Conservation (phyloP, 139 green algal genomes). For the Closterium sp. region DNA sequence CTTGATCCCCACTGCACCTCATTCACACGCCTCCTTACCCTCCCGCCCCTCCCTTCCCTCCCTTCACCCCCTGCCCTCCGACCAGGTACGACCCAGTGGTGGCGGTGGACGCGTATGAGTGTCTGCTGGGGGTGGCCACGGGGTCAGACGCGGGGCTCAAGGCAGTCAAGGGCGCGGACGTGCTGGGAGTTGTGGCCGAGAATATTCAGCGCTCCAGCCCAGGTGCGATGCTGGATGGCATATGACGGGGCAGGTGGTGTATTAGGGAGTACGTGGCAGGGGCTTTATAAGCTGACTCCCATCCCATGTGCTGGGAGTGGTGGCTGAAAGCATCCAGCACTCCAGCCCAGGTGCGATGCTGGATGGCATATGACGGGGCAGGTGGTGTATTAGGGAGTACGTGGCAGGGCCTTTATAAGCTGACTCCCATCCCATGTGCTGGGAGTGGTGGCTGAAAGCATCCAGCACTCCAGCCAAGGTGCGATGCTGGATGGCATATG, state of each 20-base stretch:
- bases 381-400: too few species aligned
- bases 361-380: background rate
- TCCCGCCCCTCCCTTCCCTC: background rate
- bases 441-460: background rate
- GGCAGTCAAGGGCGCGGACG: background rate
- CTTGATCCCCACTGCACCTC: background rate
- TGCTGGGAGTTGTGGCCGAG: background rate
- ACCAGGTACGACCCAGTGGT: background rate
- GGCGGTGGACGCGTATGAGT: background rate
- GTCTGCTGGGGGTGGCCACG: slow-evolving; percentile 3
- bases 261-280: too few species aligned
- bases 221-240: background rate
- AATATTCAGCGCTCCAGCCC: background rate
- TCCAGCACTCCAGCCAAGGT: background rate
- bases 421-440: too few species aligned
- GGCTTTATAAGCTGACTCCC: too few species aligned
- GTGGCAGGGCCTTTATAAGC: too few species aligned
- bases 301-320: background rate
- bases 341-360: background rate
- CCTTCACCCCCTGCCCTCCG: background rate
- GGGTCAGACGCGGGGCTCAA: background rate
- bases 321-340: background rate
- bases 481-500: background rate
- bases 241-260: too few species aligned
- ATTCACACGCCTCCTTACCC: background rate